Base-by-base conservation (phyloP, 176 grass and related monocot species). In the Zizania latifolia region DNA sequence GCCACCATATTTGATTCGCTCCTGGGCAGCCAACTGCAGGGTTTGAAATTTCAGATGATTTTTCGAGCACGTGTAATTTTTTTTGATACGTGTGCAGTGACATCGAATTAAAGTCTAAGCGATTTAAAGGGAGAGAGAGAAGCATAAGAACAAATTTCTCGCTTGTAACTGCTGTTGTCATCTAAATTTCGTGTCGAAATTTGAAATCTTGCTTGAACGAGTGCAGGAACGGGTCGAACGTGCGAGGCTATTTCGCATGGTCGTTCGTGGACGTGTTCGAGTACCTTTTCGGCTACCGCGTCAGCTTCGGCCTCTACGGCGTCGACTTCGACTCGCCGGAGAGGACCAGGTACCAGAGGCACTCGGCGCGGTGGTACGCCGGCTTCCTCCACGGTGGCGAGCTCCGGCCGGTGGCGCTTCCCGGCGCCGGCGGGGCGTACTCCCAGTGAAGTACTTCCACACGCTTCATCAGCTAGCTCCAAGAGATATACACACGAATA, bases 161-260 rank as follows among this genome's bases (percentile, higher is more conserved):
- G n/a, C n/a, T n/a, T n/a, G n/a, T n/a, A n/a, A n/a, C n/a, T n/a
- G n/a, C n/a, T n/a, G n/a, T n/a, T n/a, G n/a, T n/a, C n/a, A n/a
- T 1, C 19, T 9, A n/a, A 53, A 22, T 1, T 1, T 53, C 48
- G 7, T 10, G 19, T 9, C 10, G 48, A 10, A 22, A 2, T 53
- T 53, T 22, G 48, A 22, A 53, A 21, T 21, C 10, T 53, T 53
- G 48, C 10, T 38, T 60, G 58, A 8, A 8, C 26, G 30, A 5
- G 38, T 60, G n/a, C 87, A 98, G 91, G 89, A 90, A 98, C 0
- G 91, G 95, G 22, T 90, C 88, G 26, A 87, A 98, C 30, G 77
- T 84, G 67, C 87, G 78, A 45, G 95, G 91, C 35, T 98, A 98
- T 70, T 94, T 98, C n/a, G 77, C 89, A 11, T 98, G 95, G 95